Percentiles rank a stretch among this genome's conserved stretches.
These are phyloP conservation scores for Salix dunnii DNA, from an alignment of 345 rosid genomes.

Conservation along the genomic window DNA sequence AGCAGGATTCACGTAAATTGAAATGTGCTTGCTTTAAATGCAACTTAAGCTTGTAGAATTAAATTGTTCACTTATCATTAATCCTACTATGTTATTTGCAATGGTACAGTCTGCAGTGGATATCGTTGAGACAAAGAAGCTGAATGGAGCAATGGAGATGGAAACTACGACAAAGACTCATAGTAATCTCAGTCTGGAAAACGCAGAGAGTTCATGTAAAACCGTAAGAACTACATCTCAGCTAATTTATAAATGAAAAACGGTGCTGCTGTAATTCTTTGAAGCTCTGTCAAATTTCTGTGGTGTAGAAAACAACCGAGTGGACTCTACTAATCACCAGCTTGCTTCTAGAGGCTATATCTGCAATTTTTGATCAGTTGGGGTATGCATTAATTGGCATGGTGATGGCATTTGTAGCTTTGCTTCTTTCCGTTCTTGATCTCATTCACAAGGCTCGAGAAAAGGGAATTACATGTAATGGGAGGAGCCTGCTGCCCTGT, in stretches of 20 bases:
- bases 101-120: no score
- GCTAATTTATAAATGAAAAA: not conserved
- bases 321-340: not conserved
- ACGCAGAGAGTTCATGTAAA: not conserved
- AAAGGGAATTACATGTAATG: not conserved
- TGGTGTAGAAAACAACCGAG: not conserved
- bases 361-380: not conserved
- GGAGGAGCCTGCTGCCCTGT: not conserved
- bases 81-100: no score
- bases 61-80: no score
- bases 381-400: not conserved
- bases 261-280: no score
- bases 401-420: not conserved
- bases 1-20: no score
- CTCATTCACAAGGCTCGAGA: not conserved
- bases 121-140: no score
- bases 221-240: not conserved
- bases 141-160: no score
- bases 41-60: no score
- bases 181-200: not conserved
- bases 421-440: not conserved
- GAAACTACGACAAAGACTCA: not conserved
- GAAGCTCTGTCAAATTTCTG: no score
- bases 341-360: constrained; percentile 4
- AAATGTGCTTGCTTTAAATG: no score